Evolutionary conservation across 2,329 filamentous ascomycete species (phyloP), one percentile per base, ranked within the genome.

Genomic region (Byssoonygena ceratinophila): DNA sequence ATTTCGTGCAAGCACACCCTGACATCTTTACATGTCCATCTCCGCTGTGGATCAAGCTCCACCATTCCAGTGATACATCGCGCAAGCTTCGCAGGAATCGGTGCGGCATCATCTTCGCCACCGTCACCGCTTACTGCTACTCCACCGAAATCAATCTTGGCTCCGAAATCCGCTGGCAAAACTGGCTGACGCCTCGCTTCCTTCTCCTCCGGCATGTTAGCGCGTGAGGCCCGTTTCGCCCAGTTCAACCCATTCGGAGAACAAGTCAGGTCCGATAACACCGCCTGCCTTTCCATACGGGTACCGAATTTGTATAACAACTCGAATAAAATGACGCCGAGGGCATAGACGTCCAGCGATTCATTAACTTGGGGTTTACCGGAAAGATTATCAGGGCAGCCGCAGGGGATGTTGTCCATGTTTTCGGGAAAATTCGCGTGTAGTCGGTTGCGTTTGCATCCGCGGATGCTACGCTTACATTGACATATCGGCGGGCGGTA

Each of bases 251-350:
- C 40, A 23, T 56, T 59, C 3, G 59, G 58, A 34, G 57, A 59
- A 46, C 64, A 61, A 3, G 69, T 71, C 25, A 76, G 54, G 11
- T 68, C 63, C 11, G 61, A 64, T 11, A 77, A 57, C 0, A 74
- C 68, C 20, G 69, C 55, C 44, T 70, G 65, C 12, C 75, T 68
- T 55, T 77, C 75, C 60, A 73, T 72, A 41, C 68, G 72, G 0
- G 75, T 78, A 36, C 66, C 66, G 49, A 84, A 79, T 4, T 66
- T 70, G 55, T 75, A 77, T 0, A 83, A 58, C 43, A 84, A 68
- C 62, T 85, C 82, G 40, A 83, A 79, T 0, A 79, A 67, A 27
- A 84, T 77, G 9, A 84, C 74, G 0, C 81, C 81, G 1, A 84
- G 66, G 0, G 80, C 76, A 59, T 77, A 84, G 0, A 83, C 70